Conservation (phyloP, 2,329 filamentous ascomycete genomes). For the Karstenula rhodostoma region DNA sequence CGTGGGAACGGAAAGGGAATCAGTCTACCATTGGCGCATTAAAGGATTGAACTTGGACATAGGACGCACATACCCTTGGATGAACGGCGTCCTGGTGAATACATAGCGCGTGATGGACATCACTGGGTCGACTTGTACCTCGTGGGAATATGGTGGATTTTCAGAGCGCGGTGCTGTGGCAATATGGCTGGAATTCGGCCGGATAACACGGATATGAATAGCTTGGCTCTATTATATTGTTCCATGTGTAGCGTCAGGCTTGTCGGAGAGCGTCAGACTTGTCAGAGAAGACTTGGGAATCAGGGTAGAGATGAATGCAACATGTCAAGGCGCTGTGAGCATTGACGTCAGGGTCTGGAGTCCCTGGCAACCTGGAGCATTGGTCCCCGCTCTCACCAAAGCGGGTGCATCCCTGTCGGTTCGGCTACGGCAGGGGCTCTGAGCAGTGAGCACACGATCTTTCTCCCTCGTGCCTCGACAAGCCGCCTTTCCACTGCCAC, state of each 20-base stretch:
- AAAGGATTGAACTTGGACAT: neutral
- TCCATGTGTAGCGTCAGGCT: neutral
- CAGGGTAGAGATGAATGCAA: neutral
- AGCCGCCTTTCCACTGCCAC: neutral
- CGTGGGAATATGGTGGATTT: neutral
- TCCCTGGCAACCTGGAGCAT: too few species aligned
- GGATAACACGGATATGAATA: neutral
- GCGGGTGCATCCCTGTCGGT: neutral
- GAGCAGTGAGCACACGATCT: slow-evolving; percentile 8
- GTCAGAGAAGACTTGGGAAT: neutral
- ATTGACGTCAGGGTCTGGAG: slow-evolving; percentile 5
- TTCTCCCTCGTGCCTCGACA: neutral
- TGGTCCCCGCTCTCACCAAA: too few species aligned
- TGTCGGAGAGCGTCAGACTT: neutral
- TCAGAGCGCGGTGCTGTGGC: neutral
- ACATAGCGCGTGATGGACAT: neutral
- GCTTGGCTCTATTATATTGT: neutral
- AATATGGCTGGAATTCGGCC: neutral
- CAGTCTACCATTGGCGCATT: slow-evolving; percentile 3
- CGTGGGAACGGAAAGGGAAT: neutral
- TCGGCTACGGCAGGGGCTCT: slow-evolving; percentile 4
- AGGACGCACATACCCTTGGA: slow-evolving; percentile 3
- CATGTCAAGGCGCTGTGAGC: neutral
- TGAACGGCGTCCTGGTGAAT: neutral
- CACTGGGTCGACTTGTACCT: neutral